Percentiles rank a stretch among this genome's conserved stretches.
These are phyloP conservation scores for Apiotrichum montevideense DNA, from an alignment of 1,284 basidiomycete species.

Conservation along the genomic window DNA sequence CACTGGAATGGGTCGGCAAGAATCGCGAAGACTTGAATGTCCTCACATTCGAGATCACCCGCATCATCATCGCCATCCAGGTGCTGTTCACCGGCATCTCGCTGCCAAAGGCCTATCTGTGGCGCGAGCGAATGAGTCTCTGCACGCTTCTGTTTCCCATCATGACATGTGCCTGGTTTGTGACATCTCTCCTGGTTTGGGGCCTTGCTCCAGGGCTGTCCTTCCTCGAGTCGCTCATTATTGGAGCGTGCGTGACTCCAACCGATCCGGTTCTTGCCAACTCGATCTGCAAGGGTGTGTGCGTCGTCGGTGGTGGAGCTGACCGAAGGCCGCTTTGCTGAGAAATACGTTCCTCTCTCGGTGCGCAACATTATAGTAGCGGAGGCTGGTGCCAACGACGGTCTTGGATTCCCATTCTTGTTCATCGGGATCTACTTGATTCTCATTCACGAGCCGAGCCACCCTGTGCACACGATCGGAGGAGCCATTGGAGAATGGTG, in stretches of 20 bases:
- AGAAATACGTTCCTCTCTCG: conserved; percentile 40
- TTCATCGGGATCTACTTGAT: conserved; percentile 85
- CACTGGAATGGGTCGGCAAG: conserved; percentile 17
- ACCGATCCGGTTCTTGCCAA: conserved; percentile 92
- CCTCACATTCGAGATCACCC: conserved; percentile 65
- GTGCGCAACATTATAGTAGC: conserved; percentile 46
- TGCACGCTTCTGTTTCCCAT: conserved; percentile 76
- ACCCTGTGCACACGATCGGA: conserved; percentile 47
- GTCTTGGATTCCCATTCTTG: conserved; percentile 90
- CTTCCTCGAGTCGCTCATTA: conserved; percentile 76
- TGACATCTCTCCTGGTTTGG: conserved; percentile 73
- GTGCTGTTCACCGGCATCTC: conserved; percentile 96
- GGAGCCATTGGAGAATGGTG: conserved; percentile 59
- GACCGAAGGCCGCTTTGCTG: conserved; percentile 37
- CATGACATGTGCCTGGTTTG: conserved; percentile 79
- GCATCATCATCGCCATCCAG: conserved; percentile 89
- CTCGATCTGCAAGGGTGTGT: conserved; percentile 44
- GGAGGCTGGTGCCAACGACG: conserved; percentile 55
- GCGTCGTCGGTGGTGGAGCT: not conserved
- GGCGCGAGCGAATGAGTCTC: conserved; percentile 76
- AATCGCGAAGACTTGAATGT: conserved; percentile 29
- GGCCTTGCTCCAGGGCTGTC: conserved; percentile 77
- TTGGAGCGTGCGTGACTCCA: conserved; percentile 89
- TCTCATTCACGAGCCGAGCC: conserved; percentile 51
- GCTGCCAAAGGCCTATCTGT: conserved; percentile 78